These are phyloP conservation scores for Pyrus hybrid DNA, from an alignment of 331 rosid genomes.

Conservation along the genomic window DNA sequence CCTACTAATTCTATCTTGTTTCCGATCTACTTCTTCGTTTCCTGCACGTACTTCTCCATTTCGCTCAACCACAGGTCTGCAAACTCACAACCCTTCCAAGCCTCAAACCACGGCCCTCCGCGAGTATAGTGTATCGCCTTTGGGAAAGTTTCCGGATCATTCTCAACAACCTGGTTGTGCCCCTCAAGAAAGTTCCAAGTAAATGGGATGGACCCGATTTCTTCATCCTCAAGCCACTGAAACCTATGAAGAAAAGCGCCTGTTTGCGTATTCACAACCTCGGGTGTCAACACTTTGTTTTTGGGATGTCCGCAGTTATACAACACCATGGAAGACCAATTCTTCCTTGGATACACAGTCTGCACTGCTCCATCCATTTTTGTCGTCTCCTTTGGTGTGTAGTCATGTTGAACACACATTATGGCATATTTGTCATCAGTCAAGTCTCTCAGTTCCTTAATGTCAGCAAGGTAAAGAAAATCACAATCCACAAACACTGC, in stretches of 20 bases:
- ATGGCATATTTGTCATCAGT: slow-evolving; percentile 54
- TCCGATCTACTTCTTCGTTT: slow-evolving; percentile 17
- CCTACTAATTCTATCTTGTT: background rate
- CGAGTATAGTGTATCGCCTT: slow-evolving; percentile 77
- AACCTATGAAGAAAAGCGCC: slow-evolving; percentile 86
- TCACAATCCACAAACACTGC: slow-evolving; percentile 94
- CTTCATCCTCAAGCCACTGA: slow-evolving; percentile 82
- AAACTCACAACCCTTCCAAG: slow-evolving; percentile 82
- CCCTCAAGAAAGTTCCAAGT: slow-evolving; percentile 91
- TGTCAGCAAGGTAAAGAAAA: slow-evolving; percentile 64
- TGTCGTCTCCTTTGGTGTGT: slow-evolving; percentile 71
- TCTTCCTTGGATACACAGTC: slow-evolving; percentile 82
- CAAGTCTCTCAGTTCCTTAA: slow-evolving; percentile 56
- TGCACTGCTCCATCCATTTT: slow-evolving; percentile 91
- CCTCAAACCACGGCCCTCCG: slow-evolving; percentile 92
- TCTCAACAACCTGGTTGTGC: slow-evolving; percentile 59
- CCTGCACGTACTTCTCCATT: slow-evolving; percentile 44
- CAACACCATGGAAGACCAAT: slow-evolving; percentile 89
- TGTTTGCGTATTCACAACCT: slow-evolving; percentile 50
- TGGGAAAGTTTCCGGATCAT: slow-evolving; percentile 46
- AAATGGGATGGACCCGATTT: slow-evolving; percentile 65
- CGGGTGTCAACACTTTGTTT: slow-evolving; percentile 51
- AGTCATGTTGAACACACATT: slow-evolving; percentile 92
- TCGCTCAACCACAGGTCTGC: slow-evolving; percentile 72
- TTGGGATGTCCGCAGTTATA: slow-evolving; percentile 74